These are phyloP conservation scores for Fraxinus sp. DNA, from an alignment of 305 asterid species.

Conservation along the genomic window DNA sequence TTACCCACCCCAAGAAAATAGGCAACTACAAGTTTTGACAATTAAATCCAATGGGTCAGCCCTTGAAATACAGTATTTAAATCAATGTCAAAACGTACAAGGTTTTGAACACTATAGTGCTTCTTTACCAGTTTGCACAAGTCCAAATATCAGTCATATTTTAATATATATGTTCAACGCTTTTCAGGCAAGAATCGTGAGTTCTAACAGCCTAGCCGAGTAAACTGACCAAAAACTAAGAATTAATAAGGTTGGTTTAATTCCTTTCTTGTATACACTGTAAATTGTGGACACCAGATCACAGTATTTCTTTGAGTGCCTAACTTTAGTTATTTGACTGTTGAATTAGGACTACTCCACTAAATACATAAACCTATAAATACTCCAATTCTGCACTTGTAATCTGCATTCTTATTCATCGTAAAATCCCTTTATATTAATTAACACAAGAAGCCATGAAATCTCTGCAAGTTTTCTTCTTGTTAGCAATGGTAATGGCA, in stretches of 20 bases:
- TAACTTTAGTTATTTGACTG: constrained; percentile 41
- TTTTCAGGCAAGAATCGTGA: not conserved
- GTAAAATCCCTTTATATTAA: not conserved
- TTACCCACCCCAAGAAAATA: not conserved
- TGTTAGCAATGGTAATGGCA: constrained; percentile 31
- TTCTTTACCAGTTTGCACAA: constrained; percentile 15
- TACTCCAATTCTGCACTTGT: constrained; percentile 13
- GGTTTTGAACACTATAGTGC: constrained; percentile 26
- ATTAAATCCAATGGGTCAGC: not conserved
- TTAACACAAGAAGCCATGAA: constrained; percentile 31
- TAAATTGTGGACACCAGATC: not conserved
- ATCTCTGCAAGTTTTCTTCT: constrained; percentile 27
- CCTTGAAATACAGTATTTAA: not conserved
- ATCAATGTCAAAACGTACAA: constrained; percentile 20
- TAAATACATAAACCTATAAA: constrained; percentile 23
- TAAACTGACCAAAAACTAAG: not conserved
- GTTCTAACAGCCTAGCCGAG: not conserved
- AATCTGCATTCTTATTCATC: constrained; percentile 11
- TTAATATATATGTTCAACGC: not conserved
- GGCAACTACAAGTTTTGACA: not conserved
- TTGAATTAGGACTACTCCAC: constrained; percentile 48
- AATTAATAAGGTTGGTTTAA: not conserved
- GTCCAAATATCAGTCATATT: not conserved
- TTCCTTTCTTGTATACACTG: not conserved
- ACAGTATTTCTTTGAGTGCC: constrained; percentile 27